Percentiles rank a stretch among this genome's conserved stretches.
Evolutionary conservation across 371 early-diverging fungal genomes (phyloP).

Genomic region (Dentiscutata heterogama): DNA sequence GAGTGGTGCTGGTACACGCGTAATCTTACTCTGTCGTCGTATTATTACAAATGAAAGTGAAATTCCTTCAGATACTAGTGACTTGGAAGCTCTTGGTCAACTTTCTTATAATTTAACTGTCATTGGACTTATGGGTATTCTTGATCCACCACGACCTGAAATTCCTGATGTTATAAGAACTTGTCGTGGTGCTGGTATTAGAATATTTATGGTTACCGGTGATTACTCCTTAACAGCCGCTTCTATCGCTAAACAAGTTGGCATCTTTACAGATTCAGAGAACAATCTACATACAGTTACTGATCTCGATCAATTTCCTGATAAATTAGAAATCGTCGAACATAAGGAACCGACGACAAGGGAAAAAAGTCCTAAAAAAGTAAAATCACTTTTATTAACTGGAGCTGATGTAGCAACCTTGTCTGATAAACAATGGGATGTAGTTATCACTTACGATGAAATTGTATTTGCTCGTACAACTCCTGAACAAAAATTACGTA

Average conservation of each 20-base stretch:
- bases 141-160: constrained; percentile 80
- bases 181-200: constrained; percentile 74
- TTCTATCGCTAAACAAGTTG: constrained; percentile 75
- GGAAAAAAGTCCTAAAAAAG: background rate
- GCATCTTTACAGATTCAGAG: constrained; percentile 59
- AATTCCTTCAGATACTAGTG: constrained; percentile 25
- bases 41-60: constrained; percentile 18
- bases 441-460: constrained; percentile 71
- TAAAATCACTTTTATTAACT: constrained; percentile 60
- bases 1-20: constrained; percentile 75
- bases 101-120: constrained; percentile 55
- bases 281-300: background rate
- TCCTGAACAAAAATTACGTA: constrained; percentile 80
- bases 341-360: too few relatives aligned
- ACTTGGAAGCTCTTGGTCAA: constrained; percentile 49
- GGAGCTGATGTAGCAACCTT: constrained; percentile 64
- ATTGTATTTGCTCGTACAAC: constrained; percentile 89
- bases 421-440: constrained; percentile 67
- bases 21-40: constrained; percentile 54
- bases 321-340: background rate
- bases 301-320: background rate
- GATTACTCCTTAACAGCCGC: constrained; percentile 78
- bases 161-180: constrained; percentile 64
- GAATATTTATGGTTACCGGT: constrained; percentile 84
- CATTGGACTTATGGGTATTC: constrained; percentile 74